A percentile compares a stretch with the other conserved stretches of the same genome.
phyloP scores from a whole-genome alignment of 495 filamentous ascomycete genomes.

The Tuber melanosporum region DNA sequence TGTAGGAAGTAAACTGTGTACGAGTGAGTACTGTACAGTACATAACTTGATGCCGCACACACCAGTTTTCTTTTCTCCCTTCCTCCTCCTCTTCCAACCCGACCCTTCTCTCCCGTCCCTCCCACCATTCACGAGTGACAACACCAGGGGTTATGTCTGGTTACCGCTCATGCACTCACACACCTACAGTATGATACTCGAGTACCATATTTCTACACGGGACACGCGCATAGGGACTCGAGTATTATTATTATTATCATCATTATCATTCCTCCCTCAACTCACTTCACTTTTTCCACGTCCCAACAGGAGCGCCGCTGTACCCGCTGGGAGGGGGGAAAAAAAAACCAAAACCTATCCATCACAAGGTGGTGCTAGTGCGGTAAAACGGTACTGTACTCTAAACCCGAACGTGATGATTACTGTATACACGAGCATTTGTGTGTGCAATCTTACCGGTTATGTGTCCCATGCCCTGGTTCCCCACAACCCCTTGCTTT shows the following conservation, averaged over 20 bases:
- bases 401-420: neutral
- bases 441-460: no score
- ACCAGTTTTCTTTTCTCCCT: neutral
- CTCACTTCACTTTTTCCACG: no score
- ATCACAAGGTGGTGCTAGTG: neutral
- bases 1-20: no score
- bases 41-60: neutral
- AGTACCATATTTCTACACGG: no score
- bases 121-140: neutral
- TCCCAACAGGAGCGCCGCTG: neutral
- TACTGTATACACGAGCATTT: neutral
- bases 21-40: no score
- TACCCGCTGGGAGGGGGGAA: neutral
- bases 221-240: neutral
- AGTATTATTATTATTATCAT: neutral
- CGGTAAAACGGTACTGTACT: neutral
- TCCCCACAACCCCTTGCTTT: conserved; percentile 1
- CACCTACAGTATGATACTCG: no score
- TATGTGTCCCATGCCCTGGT: neutral
- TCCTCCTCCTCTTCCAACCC: no score
- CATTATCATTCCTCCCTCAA: no score
- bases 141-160: no score
- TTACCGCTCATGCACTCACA: neutral
- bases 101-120: no score
- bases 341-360: neutral